Conservation (phyloP, 495 filamentous ascomycete genomes). For the Xylaria scruposa region DNA sequence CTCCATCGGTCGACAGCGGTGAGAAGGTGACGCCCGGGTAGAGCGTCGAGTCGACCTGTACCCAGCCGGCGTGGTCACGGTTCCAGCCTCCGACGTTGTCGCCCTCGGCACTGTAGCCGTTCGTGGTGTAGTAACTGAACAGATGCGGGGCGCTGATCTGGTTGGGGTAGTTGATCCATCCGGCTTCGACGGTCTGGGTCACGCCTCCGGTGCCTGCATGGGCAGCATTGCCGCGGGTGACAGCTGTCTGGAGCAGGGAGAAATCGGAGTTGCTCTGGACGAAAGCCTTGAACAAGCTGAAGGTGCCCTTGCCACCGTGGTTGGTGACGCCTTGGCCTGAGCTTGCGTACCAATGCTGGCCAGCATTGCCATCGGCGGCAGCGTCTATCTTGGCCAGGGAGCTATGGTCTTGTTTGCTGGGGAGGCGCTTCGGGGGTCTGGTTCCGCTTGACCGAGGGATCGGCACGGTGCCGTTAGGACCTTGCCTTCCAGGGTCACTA, state of each 20-base stretch:
- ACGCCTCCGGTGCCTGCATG: background rate
- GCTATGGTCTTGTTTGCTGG: slow-evolving; percentile 11
- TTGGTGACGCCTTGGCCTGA: slow-evolving; percentile 34
- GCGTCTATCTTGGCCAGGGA: slow-evolving; percentile 8
- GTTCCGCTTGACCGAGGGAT: slow-evolving; percentile 26
- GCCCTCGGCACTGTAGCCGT: slow-evolving; percentile 30
- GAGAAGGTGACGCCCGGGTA: slow-evolving; percentile 37
- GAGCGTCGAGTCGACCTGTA: slow-evolving; percentile 33
- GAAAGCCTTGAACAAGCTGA: slow-evolving; percentile 34
- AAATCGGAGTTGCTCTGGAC: slow-evolving; percentile 31
- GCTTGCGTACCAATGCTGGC: slow-evolving; percentile 35
- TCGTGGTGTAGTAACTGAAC: slow-evolving; percentile 40
- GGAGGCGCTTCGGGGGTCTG: slow-evolving; percentile 26
- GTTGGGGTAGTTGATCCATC: slow-evolving; percentile 39
- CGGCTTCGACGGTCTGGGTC: slow-evolving; percentile 39
- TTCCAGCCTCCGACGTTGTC: slow-evolving; percentile 41
- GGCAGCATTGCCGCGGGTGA: slow-evolving; percentile 23
- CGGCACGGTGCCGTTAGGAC: slow-evolving; percentile 39
- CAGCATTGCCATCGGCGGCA: background rate
- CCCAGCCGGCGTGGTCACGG: slow-evolving; percentile 36
- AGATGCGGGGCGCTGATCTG: slow-evolving; percentile 32
- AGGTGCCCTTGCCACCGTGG: slow-evolving; percentile 31
- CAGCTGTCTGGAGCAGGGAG: slow-evolving; percentile 40
- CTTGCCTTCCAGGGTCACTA: slow-evolving; percentile 15
- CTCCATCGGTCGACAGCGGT: slow-evolving; percentile 26